Conservation (phyloP, 768 basidiomycete genomes). For the Suillus discolor region DNA sequence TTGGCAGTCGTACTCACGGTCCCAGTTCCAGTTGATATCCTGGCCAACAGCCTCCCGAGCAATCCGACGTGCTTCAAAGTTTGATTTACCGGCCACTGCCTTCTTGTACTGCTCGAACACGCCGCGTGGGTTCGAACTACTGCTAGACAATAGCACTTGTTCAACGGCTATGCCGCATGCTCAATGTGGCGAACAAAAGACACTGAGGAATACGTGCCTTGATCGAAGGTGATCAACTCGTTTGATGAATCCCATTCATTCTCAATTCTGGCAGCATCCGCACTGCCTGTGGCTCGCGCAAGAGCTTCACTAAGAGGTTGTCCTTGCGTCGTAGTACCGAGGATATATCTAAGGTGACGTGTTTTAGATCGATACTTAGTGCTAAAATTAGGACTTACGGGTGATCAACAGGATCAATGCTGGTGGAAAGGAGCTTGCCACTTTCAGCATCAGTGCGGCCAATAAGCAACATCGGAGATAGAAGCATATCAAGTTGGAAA, state of each 20-base stretch:
- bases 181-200: conserved; percentile 6
- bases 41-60: conserved; percentile 69
- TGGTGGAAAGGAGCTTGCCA: conserved; percentile 81
- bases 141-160: conserved; percentile 19
- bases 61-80: conserved; percentile 66
- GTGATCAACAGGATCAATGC: conserved; percentile 82
- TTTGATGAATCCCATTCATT: conserved; percentile 70
- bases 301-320: conserved; percentile 68
- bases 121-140: conserved; percentile 36
- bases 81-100: conserved; percentile 66
- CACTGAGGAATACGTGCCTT: conserved; percentile 52
- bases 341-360: conserved; percentile 52
- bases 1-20: conserved; percentile 51
- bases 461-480: conserved; percentile 85
- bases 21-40: conserved; percentile 87
- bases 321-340: conserved; percentile 57
- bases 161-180: conserved; percentile 22
- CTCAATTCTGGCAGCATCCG: conserved; percentile 75
- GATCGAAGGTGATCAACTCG: conserved; percentile 79
- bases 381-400: conserved; percentile 30
- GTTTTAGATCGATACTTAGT: conserved; percentile 1
- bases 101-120: conserved; percentile 61
- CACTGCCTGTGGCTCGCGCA: conserved; percentile 63
- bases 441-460: conserved; percentile 93
- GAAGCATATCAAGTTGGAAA: conserved; percentile 89